Percentiles rank a stretch among this genome's conserved stretches.
These are phyloP conservation scores for Termitomyces sp. DNA, from an alignment of 768 basidiomycete species.

Conservation along the genomic window DNA sequence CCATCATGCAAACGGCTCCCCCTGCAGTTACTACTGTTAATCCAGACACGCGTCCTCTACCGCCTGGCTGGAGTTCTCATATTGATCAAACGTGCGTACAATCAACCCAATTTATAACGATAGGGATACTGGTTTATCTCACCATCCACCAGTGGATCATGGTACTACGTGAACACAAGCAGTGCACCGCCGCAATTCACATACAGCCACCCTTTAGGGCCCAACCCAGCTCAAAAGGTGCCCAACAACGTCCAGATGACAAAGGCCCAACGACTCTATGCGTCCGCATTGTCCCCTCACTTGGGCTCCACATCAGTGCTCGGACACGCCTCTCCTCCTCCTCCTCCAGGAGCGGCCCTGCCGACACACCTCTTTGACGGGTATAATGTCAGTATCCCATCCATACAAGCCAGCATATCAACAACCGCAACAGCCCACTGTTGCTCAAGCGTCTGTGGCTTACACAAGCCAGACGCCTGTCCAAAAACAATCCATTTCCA, in stretches of 20 bases:
- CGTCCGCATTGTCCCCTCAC: constrained; percentile 2
- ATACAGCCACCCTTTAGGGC: constrained; percentile 27
- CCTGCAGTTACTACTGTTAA: background rate
- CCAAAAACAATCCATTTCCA: background rate
- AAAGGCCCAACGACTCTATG: constrained; percentile 40
- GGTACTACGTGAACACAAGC: constrained; percentile 31
- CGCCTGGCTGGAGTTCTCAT: constrained; percentile 12
- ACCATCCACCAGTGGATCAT: constrained; percentile 6
- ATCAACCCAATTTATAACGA: background rate
- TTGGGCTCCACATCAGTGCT: background rate
- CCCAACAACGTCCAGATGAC: constrained; percentile 20
- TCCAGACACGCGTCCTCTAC: constrained; percentile 8
- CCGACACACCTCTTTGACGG: background rate
- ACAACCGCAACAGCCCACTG: background rate
- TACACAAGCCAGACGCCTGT: background rate
- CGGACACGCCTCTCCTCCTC: background rate
- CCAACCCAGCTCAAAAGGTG: constrained; percentile 3
- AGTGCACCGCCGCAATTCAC: constrained; percentile 27
- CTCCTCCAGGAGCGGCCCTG: background rate
- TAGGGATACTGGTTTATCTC: background rate
- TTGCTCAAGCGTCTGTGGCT: background rate
- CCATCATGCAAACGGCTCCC: background rate
- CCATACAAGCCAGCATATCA: background rate
- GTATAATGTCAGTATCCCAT: background rate
- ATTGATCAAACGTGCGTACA: constrained; percentile 11